Conservation (phyloP, 1,139 yeast genomes). For the Zygosaccharomyces sapae region DNA sequence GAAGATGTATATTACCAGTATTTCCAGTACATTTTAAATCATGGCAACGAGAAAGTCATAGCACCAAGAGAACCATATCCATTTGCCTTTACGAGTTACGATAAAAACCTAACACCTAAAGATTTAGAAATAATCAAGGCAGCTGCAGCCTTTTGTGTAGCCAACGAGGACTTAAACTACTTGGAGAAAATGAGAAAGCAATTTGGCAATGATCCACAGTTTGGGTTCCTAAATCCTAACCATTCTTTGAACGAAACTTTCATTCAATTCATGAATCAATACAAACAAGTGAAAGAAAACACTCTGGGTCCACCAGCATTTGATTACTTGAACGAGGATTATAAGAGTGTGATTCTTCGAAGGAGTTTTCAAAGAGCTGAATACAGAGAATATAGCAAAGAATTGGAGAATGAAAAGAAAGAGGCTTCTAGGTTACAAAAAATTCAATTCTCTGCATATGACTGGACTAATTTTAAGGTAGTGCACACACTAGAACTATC, state of each 20-base stretch:
- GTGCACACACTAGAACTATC: conserved; percentile 68
- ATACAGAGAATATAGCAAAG: conserved; percentile 43
- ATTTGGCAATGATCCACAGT: conserved; percentile 47
- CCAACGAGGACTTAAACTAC: conserved; percentile 46
- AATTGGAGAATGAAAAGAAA: conserved; percentile 34
- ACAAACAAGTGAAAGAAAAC: conserved; percentile 34
- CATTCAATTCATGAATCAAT: conserved; percentile 52
- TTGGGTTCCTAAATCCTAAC: conserved; percentile 57
- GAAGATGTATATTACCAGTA: conserved; percentile 55
- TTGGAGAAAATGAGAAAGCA: conserved; percentile 41
- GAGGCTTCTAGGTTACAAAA: conserved; percentile 41
- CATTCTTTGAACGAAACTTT: conserved; percentile 65
- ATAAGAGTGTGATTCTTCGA: conserved; percentile 40
- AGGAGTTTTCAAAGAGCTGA: conserved; percentile 58
- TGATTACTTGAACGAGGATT: conserved; percentile 31
- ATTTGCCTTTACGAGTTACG: conserved; percentile 46
- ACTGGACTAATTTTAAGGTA: conserved; percentile 81
- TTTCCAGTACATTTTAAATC: conserved; percentile 43
- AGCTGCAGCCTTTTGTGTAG: conserved; percentile 65
- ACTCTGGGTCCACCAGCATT: conserved; percentile 22
- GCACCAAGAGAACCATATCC: conserved; percentile 36
- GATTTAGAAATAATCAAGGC: conserved; percentile 69
- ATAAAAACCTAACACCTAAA: conserved; percentile 55
- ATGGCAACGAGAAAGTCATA: conserved; percentile 10
- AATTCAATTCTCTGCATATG: conserved; percentile 66